Conservation (phyloP, 2,329 filamentous ascomycete species). For the Exophiala sp. region DNA sequence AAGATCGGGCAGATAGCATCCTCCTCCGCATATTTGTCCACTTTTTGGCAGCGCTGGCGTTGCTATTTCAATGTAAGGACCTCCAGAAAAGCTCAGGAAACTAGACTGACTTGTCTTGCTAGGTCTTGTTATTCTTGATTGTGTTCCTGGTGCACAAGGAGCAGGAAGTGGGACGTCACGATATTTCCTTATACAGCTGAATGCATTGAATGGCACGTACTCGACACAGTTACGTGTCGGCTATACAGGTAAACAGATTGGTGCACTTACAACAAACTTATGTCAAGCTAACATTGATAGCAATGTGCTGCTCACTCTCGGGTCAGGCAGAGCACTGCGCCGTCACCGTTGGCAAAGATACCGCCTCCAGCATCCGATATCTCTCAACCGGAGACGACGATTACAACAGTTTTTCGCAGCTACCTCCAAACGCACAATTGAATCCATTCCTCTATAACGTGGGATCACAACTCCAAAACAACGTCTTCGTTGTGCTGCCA, state of each 20-base stretch:
- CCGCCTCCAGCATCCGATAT: constrained; percentile 1
- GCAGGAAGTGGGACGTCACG: neutral
- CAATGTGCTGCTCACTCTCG: constrained; percentile 9
- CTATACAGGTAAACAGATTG: constrained; percentile 1
- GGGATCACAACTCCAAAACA: constrained; percentile 1
- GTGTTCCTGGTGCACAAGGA: constrained; percentile 3
- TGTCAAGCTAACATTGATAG: neutral
- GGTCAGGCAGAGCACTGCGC: constrained; percentile 6
- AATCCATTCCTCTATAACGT: constrained; percentile 2
- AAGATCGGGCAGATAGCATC: neutral
- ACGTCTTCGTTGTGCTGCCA: constrained; percentile 9
- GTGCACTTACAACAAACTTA: neutral
- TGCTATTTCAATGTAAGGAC: constrained; percentile 5
- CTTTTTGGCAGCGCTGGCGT: constrained; percentile 1
- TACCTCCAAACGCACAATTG: neutral
- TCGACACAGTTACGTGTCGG: constrained; percentile 5
- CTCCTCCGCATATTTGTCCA: constrained; percentile 1
- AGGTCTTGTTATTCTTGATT: constrained; percentile 6
- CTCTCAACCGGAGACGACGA: constrained; percentile 3
- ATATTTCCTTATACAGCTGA: constrained; percentile 7
- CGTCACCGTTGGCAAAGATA: constrained; percentile 12
- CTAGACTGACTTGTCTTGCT: neutral
- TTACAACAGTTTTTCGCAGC: neutral
- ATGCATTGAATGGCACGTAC: neutral
- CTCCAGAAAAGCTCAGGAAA: neutral